These are phyloP conservation scores for Claviceps capensis DNA, from an alignment of 2,329 filamentous ascomycete genomes.

Conservation along the genomic window DNA sequence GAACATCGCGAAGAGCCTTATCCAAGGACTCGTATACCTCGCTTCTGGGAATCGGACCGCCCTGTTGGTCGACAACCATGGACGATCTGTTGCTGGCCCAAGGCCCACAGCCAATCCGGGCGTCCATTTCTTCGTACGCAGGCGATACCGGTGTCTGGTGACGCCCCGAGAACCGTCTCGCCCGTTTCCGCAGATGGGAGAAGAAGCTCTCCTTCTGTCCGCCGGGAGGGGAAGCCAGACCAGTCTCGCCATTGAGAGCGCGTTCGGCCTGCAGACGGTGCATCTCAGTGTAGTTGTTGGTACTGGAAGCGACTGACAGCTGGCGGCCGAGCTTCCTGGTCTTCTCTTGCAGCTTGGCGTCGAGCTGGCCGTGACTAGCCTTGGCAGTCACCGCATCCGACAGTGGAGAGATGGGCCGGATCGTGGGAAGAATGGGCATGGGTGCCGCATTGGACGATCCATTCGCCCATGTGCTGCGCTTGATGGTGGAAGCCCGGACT, in stretches of 20 bases:
- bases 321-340: conserved; percentile 90
- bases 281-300: conserved; percentile 82
- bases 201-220: conserved; percentile 94
- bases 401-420: conserved; percentile 89
- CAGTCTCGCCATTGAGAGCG: conserved; percentile 70
- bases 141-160: conserved; percentile 73
- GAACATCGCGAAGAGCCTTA: conserved; percentile 40
- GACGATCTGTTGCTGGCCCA: conserved; percentile 82
- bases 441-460: conserved; percentile 68
- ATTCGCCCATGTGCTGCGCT: conserved; percentile 89
- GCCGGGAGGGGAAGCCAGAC: conserved; percentile 60
- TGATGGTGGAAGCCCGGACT: conserved; percentile 41
- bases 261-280: conserved; percentile 86
- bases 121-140: conserved; percentile 73
- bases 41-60: conserved; percentile 34
- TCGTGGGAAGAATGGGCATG: conserved; percentile 91
- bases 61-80: conserved; percentile 55
- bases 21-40: conserved; percentile 48
- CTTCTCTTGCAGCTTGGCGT: conserved; percentile 39
- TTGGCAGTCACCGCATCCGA: conserved; percentile 86
- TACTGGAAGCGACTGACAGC: conserved; percentile 79
- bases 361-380: conserved; percentile 53
- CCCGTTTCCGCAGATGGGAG: conserved; percentile 88
- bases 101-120: conserved; percentile 80
- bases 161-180: conserved; percentile 79